Evolutionary conservation across 2,329 filamentous ascomycete genomes (phyloP).

Genomic region (Cladophialophora yegresii): DNA sequence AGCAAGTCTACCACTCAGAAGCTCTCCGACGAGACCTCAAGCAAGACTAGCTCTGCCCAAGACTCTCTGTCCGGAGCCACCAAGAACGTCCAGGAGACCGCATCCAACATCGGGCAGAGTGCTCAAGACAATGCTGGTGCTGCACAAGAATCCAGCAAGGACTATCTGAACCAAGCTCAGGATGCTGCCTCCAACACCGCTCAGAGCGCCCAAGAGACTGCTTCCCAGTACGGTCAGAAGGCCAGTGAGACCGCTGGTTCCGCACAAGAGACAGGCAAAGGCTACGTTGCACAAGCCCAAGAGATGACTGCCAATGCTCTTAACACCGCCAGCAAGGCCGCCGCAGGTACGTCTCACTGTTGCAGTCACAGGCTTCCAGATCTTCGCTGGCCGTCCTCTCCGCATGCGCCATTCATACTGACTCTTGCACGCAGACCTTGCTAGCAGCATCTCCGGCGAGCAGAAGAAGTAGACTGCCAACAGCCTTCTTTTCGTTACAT

Average conservation of each 20-base stretch:
- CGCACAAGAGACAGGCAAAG: slow-evolving; percentile 22
- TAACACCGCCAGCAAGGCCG: slow-evolving; percentile 33
- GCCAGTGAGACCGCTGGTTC: slow-evolving; percentile 15
- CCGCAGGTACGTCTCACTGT: slow-evolving; percentile 20
- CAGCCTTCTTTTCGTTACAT: neutral
- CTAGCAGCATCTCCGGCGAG: slow-evolving; percentile 33
- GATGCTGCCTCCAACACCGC: slow-evolving; percentile 20
- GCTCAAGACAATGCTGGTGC: slow-evolving; percentile 18
- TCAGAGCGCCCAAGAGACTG: slow-evolving; percentile 21
- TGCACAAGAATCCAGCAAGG: slow-evolving; percentile 22
- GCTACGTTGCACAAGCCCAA: slow-evolving; percentile 31
- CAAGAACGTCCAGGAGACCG: slow-evolving; percentile 25
- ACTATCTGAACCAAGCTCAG: slow-evolving; percentile 10
- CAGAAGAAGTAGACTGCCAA: slow-evolving; percentile 27
- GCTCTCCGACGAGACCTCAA: slow-evolving; percentile 44
- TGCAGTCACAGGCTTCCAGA: neutral
- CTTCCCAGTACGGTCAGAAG: slow-evolving; percentile 11
- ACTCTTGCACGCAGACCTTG: slow-evolving; percentile 28
- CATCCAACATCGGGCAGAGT: slow-evolving; percentile 14
- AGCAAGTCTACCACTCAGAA: slow-evolving; percentile 59
- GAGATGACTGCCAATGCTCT: slow-evolving; percentile 32
- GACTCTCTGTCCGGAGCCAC: slow-evolving; percentile 22
- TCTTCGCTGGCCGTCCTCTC: neutral
- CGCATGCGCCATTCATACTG: slow-evolving; percentile 7
- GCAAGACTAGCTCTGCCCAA: slow-evolving; percentile 15